Evolutionary conservation across 139 green algal genomes (phyloP), one percentile per base, ranked within the genome.

Genomic region (Chlamydomonas sp.): DNA sequence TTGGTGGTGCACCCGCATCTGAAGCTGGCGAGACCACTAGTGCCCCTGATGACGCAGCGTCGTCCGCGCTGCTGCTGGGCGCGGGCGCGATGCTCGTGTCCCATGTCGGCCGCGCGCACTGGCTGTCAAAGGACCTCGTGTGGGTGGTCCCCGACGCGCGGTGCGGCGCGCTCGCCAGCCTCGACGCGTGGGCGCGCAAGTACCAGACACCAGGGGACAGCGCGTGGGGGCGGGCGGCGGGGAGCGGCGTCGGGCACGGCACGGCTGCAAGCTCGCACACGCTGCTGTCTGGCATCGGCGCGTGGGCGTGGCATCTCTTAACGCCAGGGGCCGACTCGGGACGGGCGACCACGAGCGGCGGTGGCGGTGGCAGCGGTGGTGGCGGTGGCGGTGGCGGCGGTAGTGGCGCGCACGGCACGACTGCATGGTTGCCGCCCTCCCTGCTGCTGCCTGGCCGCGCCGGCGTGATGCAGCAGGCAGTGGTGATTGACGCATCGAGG

Each of bases 71-170:
- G 36, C 37, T 57, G 35, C 37, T 69, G 35, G 62, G 62, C 31
- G 34, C 8, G 5, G 34, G 13, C 4, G 71, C 65, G 1, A 26
- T 35, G 50, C 49, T 84, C 47, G 71, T 76, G 4, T 35, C 84
- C 36, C 76, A 90, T 62, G 54, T 91, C 63, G n/a, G 35, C 1
- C 5, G n/a, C 3, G 76, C 67, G 3, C 57, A 64, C 6, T 92
- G 87, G 87, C 66, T 92, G 58, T 78, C 81, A 10, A 90, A 88
- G 31, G 81, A 92, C 63, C 16, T 92, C 10, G 30, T 90, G 13
- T 92, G 87, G 87, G 37, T 92, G 62, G 57, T 89, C 22, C 72
- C 79, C 1, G 83, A 90, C 58, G 70, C 70, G 1, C 29, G 49
- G 16, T 92, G 85, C 47, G 81, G 39, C 39, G 8, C 39, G 13